Evolutionary conservation across 2,329 filamentous ascomycete species (phyloP).

Genomic region (Ophiostoma tasmaniense): DNA sequence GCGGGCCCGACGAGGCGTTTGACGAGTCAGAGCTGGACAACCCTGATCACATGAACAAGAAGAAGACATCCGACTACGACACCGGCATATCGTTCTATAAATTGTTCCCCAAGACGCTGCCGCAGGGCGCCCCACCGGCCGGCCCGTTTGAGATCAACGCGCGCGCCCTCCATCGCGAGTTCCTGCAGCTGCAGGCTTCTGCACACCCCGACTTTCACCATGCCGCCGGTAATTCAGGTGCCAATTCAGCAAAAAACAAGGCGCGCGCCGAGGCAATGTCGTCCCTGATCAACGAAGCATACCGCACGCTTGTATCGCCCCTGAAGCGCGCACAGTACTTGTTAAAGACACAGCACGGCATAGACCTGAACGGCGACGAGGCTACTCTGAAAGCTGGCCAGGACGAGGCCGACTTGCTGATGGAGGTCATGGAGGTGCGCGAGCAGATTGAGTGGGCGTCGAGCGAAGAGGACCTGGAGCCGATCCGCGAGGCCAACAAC

Average conservation of each 20-base stretch:
- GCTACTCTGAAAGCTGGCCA: slow-evolving; percentile 34
- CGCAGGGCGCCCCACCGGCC: slow-evolving; percentile 65
- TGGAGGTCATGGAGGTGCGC: slow-evolving; percentile 70
- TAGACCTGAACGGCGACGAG: slow-evolving; percentile 76
- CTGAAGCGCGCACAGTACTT: slow-evolving; percentile 83
- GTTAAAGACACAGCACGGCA: slow-evolving; percentile 57
- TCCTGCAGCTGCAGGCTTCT: slow-evolving; percentile 70
- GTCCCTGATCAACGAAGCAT: slow-evolving; percentile 81
- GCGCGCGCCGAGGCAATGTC: slow-evolving; percentile 64
- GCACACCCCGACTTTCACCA: slow-evolving; percentile 64
- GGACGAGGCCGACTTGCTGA: slow-evolving; percentile 53
- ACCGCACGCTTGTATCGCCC: slow-evolving; percentile 72
- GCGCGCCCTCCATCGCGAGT: slow-evolving; percentile 67
- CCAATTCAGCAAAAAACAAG: slow-evolving; percentile 24
- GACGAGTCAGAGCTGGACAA: not conserved
- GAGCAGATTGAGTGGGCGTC: slow-evolving; percentile 66
- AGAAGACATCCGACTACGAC: no score
- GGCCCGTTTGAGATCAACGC: slow-evolving; percentile 70
- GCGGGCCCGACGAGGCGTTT: not conserved
- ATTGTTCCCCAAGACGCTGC: slow-evolving; percentile 75
- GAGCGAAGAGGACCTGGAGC: slow-evolving; percentile 54
- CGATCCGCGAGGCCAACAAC: slow-evolving; percentile 58
- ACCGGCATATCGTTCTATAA: slow-evolving; percentile 52
- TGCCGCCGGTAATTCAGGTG: slow-evolving; percentile 19
- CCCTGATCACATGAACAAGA: not conserved